Evolutionary conservation across 768 basidiomycete genomes (phyloP).

Genomic region (Macrolepiota fuliginosa): DNA sequence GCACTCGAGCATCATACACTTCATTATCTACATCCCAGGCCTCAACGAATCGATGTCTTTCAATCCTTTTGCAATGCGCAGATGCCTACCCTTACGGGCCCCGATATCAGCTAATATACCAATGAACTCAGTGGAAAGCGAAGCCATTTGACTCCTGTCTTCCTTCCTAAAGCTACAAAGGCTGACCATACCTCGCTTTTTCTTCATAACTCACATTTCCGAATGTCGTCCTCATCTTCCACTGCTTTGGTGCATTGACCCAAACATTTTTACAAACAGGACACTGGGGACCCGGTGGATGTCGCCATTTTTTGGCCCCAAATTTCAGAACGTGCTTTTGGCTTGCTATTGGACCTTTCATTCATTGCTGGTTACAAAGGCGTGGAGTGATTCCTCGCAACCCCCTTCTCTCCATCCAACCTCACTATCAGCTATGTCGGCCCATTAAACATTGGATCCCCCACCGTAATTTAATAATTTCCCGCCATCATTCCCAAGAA

Average conservation of each 20-base stretch:
- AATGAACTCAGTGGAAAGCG: not conserved
- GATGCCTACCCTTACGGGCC: constrained; percentile 10
- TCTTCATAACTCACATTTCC: not conserved
- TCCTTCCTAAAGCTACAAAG: constrained; percentile 7
- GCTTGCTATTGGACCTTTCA: constrained; percentile 9
- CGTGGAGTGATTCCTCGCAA: constrained; percentile 5
- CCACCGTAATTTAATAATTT: not conserved
- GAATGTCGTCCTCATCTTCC: constrained; percentile 7
- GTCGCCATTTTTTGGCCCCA: not conserved
- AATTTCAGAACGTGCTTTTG: constrained; percentile 5
- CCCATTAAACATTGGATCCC: not conserved
- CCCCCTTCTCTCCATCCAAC: constrained; percentile 3
- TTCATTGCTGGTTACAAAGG: not conserved
- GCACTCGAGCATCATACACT: constrained; percentile 10
- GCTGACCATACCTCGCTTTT: constrained; percentile 13
- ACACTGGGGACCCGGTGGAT: constrained; percentile 7
- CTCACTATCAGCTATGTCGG: constrained; percentile 6
- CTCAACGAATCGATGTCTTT: not conserved
- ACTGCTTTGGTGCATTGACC: constrained; percentile 11
- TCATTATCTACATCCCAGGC: constrained; percentile 9
- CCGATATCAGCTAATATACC: constrained; percentile 13
- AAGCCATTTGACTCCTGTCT: not conserved
- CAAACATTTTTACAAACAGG: constrained; percentile 7
- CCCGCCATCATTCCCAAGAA: constrained; percentile 7
- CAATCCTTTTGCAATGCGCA: constrained; percentile 10